Percentiles rank a stretch among this genome's conserved stretches.
These are phyloP conservation scores for Beauveria rudraprayagi DNA, from an alignment of 2,329 filamentous ascomycete species.

Conservation along the genomic window DNA sequence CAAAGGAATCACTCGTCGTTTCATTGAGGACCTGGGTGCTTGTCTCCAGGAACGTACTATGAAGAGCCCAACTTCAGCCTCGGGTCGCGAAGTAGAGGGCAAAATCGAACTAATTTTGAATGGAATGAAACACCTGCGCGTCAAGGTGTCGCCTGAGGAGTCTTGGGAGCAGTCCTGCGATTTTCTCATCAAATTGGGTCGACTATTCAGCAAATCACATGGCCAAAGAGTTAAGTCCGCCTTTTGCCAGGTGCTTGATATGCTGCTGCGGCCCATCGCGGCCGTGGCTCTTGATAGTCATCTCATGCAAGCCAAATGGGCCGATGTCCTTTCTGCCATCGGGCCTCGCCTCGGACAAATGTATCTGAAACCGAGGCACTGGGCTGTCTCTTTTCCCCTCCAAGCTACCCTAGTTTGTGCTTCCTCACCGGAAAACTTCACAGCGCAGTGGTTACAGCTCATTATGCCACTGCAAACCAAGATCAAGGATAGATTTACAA, in stretches of 20 bases:
- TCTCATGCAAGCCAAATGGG: conserved; percentile 76
- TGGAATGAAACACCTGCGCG: conserved; percentile 82
- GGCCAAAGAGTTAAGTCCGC: conserved; percentile 87
- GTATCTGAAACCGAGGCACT: conserved; percentile 86
- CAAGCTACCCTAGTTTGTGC: conserved; percentile 82
- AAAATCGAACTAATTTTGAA: conserved; percentile 81
- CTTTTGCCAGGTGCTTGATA: conserved; percentile 87
- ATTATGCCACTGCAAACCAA: conserved; percentile 70
- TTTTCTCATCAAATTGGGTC: conserved; percentile 74
- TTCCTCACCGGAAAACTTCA: conserved; percentile 76
- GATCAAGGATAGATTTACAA: conserved; percentile 73
- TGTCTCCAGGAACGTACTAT: conserved; percentile 67
- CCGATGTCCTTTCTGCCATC: conserved; percentile 70
- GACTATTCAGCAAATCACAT: conserved; percentile 75
- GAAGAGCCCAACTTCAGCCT: conserved; percentile 52
- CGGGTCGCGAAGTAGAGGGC: conserved; percentile 62
- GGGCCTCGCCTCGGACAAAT: conserved; percentile 74
- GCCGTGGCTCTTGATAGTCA: conserved; percentile 69
- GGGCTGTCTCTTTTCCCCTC: conserved; percentile 80
- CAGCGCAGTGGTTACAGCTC: conserved; percentile 77
- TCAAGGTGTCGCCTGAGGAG: conserved; percentile 65
- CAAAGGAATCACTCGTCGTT: conserved; percentile 70
- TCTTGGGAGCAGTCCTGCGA: conserved; percentile 83
- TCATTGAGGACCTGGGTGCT: conserved; percentile 69
- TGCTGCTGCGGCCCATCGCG: conserved; percentile 78